phyloP scores from a whole-genome alignment of 2,329 filamentous ascomycete species.

The Orbilia ellipsospora region DNA sequence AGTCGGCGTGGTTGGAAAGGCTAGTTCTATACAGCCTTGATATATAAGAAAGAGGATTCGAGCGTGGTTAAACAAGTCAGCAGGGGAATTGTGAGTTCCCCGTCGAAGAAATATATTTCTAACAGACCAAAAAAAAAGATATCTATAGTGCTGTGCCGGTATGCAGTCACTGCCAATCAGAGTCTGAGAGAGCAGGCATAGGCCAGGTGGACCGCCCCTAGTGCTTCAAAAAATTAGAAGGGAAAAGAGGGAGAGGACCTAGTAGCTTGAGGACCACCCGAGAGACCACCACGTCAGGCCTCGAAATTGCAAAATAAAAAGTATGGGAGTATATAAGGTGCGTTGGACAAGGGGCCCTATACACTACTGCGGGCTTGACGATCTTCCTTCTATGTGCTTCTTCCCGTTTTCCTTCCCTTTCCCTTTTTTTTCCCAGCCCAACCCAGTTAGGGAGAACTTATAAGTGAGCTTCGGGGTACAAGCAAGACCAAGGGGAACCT shows the following conservation, averaged over 20 bases:
- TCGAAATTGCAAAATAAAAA: slow-evolving; percentile 56
- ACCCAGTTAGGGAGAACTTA: slow-evolving; percentile 27
- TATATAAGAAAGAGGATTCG: slow-evolving; percentile 24
- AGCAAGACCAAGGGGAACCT: slow-evolving; percentile 39
- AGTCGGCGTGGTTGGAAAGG: slow-evolving; percentile 27
- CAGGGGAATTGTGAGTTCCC: slow-evolving; percentile 33
- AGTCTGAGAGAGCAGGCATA: slow-evolving; percentile 50
- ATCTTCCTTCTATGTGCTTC: slow-evolving; percentile 48
- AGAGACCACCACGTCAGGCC: slow-evolving; percentile 55
- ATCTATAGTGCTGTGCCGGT: slow-evolving; percentile 52
- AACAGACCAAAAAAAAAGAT: slow-evolving; percentile 37
- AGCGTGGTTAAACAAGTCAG: slow-evolving; percentile 14
- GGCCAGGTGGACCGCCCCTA: slow-evolving; percentile 55
- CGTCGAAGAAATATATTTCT: slow-evolving; percentile 49
- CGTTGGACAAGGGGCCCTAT: slow-evolving; percentile 55
- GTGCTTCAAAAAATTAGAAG: slow-evolving; percentile 53
- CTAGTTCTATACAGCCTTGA: slow-evolving; percentile 18
- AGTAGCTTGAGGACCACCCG: slow-evolving; percentile 43
- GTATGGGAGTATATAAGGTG: slow-evolving; percentile 54
- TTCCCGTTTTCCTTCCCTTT: slow-evolving; percentile 31
- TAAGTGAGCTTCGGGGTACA: slow-evolving; percentile 42
- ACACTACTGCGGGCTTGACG: slow-evolving; percentile 55
- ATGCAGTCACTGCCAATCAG: slow-evolving; percentile 54
- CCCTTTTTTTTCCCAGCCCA: slow-evolving; percentile 37
- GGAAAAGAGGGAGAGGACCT: slow-evolving; percentile 50